A percentile compares a stretch with the other conserved stretches of the same genome.
Conservation (phyloP, 805 yeast species). For the Ogataea allantospora region DNA sequence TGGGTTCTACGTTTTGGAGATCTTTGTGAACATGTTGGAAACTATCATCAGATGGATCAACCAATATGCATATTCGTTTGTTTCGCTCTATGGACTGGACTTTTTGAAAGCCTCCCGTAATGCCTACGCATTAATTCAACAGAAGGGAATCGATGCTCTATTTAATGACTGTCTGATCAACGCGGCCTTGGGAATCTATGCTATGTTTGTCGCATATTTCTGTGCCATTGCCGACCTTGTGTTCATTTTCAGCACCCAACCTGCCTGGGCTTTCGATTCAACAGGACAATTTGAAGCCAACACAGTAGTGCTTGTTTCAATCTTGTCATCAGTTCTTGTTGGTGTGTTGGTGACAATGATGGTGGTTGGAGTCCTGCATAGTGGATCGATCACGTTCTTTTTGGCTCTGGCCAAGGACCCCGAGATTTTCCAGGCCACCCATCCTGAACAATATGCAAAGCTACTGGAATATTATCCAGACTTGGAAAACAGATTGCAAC, state of each 20-base stretch:
- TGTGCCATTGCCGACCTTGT: constrained; percentile 4
- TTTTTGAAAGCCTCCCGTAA: constrained; percentile 74
- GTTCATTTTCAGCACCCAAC: background rate
- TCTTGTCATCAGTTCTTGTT: constrained; percentile 61
- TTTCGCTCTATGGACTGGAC: constrained; percentile 83
- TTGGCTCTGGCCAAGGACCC: constrained; percentile 85
- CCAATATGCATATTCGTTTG: constrained; percentile 81
- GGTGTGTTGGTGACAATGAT: constrained; percentile 71
- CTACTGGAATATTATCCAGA: constrained; percentile 28
- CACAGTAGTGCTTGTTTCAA: background rate
- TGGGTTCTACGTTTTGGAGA: constrained; percentile 9
- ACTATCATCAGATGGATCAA: constrained; percentile 66
- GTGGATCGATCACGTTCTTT: constrained; percentile 81
- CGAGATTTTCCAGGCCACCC: constrained; percentile 68
- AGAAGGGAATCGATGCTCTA: constrained; percentile 79
- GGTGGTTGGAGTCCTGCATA: constrained; percentile 65
- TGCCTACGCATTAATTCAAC: constrained; percentile 69
- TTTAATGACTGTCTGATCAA: constrained; percentile 80
- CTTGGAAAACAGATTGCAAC: constrained; percentile 12
- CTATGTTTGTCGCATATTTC: constrained; percentile 58
- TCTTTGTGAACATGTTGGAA: constrained; percentile 33
- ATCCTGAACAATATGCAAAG: constrained; percentile 50
- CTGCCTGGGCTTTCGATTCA: background rate
- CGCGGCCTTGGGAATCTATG: constrained; percentile 68
- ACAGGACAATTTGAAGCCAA: background rate